Conservation (phyloP, 1,139 yeast genomes). For the Lodderomyces theae region DNA sequence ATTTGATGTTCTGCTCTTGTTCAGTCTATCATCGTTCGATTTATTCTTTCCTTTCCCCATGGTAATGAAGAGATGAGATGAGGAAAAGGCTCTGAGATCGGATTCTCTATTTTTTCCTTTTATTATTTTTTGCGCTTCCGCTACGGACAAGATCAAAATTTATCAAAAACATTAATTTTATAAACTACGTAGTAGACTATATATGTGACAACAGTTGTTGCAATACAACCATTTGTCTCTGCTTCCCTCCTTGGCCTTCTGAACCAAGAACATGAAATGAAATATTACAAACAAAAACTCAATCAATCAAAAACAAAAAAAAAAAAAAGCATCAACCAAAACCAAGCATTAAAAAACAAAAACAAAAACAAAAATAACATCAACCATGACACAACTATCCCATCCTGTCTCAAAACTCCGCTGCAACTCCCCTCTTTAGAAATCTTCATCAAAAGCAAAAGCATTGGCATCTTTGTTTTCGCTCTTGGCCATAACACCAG, state of each 20-base stretch:
- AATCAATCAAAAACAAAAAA: conserved; percentile 1
- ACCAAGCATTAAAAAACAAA: background rate
- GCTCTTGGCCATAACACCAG: conserved; percentile 84
- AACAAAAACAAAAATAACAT: background rate
- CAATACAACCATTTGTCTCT: too few species aligned
- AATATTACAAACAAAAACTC: background rate
- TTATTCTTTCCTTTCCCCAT: conserved; percentile 74
- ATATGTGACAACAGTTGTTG: background rate
- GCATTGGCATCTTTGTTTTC: conserved; percentile 30
- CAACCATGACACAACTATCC: too few species aligned
- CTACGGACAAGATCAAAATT: too few species aligned
- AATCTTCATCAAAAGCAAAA: conserved; percentile 50
- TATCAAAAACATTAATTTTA: conserved; percentile 1
- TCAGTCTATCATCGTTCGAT: conserved; percentile 37
- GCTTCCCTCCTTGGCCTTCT: background rate
- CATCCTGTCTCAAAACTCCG: background rate
- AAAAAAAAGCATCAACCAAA: conserved; percentile 1
- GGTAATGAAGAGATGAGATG: conserved; percentile 5
- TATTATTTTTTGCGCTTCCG: background rate
- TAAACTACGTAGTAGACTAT: background rate
- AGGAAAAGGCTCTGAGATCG: background rate
- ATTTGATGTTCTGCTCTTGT: conserved; percentile 45
- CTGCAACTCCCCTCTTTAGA: conserved; percentile 25
- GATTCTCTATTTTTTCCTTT: conserved; percentile 3
- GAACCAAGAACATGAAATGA: background rate